Evolutionary conservation across 148 eudicot species (phyloP), one percentile per base, ranked within the genome.

Genomic region (Mesembryanthemum crystallinum): DNA sequence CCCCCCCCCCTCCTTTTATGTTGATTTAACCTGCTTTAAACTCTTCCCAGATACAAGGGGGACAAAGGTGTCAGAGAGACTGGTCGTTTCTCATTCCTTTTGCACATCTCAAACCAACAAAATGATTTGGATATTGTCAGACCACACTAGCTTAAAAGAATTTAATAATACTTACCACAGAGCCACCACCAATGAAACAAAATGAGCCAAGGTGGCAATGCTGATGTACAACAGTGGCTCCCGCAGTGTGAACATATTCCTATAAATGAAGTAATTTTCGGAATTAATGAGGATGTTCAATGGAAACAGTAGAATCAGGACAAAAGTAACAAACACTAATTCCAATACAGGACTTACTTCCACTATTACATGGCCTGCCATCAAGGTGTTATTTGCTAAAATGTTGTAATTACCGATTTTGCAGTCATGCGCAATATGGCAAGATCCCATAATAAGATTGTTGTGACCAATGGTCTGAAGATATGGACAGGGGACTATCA

Each of bases 391-490:
- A 76, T 95, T 92, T 28, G 97, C 98, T 78, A 92, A 84, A 78
- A 95, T 92, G 86, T 86, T 92, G 79, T 84, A 84, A 80, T 85
- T 85, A 61, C 94, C 98, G 76, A 95, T 78, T 88, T 89, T 95
- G 90, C 98, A 95, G 83, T 95, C 97, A 86, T 95, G 98, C 61
- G 98, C 96, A 78, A 92, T 73, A 81, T 95, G 97, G 83, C 97
- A 95, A 68, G 89, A 89, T 67, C 98, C 97, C 97, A 95, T 95
- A 47, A 92, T 87, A 76, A 95, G 96, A 85, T 95, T 95, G 80
- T 82, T 80, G 82, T 90, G 83, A 39, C 96, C 98, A 66, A 95
- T 92, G 66, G 92, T 84, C 98, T 94, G 78, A 49, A 79, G 1
- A 70, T 69, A 71, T 54, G 64, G 8, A 55, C 28, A 51, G 37